Evolutionary conservation across 2,329 filamentous ascomycete species (phyloP).

Genomic region (Tympanopsis confertula): DNA sequence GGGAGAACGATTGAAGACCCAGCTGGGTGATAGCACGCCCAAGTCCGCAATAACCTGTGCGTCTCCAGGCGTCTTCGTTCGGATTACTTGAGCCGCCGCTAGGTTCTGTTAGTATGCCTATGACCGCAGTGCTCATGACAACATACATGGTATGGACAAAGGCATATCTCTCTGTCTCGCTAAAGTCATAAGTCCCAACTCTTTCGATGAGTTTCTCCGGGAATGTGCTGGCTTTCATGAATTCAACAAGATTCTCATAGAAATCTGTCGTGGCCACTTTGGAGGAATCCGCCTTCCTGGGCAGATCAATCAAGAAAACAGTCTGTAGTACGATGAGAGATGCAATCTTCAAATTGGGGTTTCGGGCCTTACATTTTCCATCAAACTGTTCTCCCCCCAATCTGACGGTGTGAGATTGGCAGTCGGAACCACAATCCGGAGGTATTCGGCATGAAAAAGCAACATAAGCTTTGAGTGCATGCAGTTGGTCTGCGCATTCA

Average conservation of each 20-base stretch:
- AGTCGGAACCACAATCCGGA: slow-evolving; percentile 74
- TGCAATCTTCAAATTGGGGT: not conserved
- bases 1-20: slow-evolving; percentile 39
- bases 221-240: slow-evolving; percentile 56
- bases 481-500: slow-evolving; percentile 53
- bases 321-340: slow-evolving; percentile 31
- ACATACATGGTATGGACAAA: slow-evolving; percentile 79
- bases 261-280: slow-evolving; percentile 37
- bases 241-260: slow-evolving; percentile 58
- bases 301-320: slow-evolving; percentile 86
- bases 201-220: slow-evolving; percentile 54
- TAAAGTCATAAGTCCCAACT: slow-evolving; percentile 71
- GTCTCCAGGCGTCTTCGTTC: slow-evolving; percentile 27
- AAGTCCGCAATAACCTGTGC: slow-evolving; percentile 55
- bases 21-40: slow-evolving; percentile 53
- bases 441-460: slow-evolving; percentile 61
- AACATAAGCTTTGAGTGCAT: slow-evolving; percentile 96
- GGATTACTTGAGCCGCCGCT: slow-evolving; percentile 48
- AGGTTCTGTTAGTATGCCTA: slow-evolving; percentile 8
- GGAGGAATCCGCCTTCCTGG: slow-evolving; percentile 34
- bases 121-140: slow-evolving; percentile 14
- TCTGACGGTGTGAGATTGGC: slow-evolving; percentile 79
- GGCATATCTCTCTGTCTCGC: slow-evolving; percentile 55
- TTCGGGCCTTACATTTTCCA: slow-evolving; percentile 62
- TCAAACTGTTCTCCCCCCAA: slow-evolving; percentile 74